A percentile compares a stretch with the other conserved stretches of the same genome.
Conservation (phyloP, 2,329 filamentous ascomycete genomes). For the Paecilomyces dactylethromorphus region DNA sequence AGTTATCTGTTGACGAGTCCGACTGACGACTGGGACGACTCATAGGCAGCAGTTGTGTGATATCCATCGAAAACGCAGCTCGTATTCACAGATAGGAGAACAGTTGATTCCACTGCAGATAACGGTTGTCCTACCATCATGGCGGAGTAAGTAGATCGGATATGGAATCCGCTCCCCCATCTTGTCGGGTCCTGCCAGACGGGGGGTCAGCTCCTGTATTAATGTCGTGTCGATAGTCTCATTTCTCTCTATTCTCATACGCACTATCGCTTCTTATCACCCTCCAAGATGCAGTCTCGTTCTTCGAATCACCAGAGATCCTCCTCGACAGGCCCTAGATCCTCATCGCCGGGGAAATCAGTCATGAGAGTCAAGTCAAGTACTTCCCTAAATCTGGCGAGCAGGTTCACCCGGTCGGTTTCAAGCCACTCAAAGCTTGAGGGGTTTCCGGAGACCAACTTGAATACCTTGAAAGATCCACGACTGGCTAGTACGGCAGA, state of each 20-base stretch:
- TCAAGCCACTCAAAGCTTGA: slow-evolving; percentile 21
- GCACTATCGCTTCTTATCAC: slow-evolving; percentile 26
- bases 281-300: slow-evolving; percentile 32
- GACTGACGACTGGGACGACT: neutral
- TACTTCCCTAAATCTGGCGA: slow-evolving; percentile 32
- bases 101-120: neutral
- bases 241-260: slow-evolving; percentile 33
- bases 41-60: neutral
- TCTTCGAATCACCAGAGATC: slow-evolving; percentile 30
- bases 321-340: slow-evolving; percentile 28
- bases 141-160: slow-evolving; percentile 29
- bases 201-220: neutral
- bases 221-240: slow-evolving; percentile 17
- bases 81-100: neutral
- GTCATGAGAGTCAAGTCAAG: slow-evolving; percentile 40
- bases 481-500: slow-evolving; percentile 30
- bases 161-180: neutral
- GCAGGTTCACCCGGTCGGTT: slow-evolving; percentile 16
- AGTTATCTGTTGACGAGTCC: neutral
- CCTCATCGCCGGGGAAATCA: slow-evolving; percentile 27
- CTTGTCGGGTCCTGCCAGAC: neutral
- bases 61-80: neutral
- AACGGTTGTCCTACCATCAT: slow-evolving; percentile 18
- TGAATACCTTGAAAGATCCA: slow-evolving; percentile 43
- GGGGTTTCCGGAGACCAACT: slow-evolving; percentile 30